Percentiles rank a stretch among this genome's conserved stretches.
Evolutionary conservation across 768 basidiomycete species (phyloP).

Genomic region (Tylopilus vinaceipallidus): DNA sequence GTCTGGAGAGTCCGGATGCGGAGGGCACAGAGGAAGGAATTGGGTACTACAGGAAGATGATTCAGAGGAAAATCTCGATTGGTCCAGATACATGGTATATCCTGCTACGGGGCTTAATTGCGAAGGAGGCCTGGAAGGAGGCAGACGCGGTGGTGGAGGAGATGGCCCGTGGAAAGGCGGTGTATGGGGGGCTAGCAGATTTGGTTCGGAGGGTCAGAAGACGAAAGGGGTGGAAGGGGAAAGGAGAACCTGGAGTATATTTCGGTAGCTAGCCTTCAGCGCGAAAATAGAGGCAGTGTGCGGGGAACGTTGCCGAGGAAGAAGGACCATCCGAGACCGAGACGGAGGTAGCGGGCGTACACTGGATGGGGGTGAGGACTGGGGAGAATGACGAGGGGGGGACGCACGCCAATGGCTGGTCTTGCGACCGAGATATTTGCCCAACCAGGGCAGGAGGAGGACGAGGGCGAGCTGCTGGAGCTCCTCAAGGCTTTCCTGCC

Average conservation of each 20-base stretch:
- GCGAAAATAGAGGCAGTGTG: constrained; percentile 15
- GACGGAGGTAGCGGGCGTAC: constrained; percentile 64
- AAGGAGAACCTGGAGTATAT: constrained; percentile 30
- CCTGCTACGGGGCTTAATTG: constrained; percentile 61
- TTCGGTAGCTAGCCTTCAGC: constrained; percentile 17
- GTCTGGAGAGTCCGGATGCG: constrained; percentile 49
- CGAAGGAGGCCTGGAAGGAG: constrained; percentile 55
- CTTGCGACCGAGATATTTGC: constrained; percentile 84
- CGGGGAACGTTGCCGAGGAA: constrained; percentile 43
- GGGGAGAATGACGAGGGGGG: constrained; percentile 1
- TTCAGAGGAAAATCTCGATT: constrained; percentile 42
- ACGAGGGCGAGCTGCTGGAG: constrained; percentile 77
- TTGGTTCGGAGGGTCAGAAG: constrained; percentile 51
- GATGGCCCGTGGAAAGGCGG: constrained; percentile 51
- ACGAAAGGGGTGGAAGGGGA: constrained; percentile 33
- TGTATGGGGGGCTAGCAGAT: constrained; percentile 42
- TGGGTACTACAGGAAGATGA: constrained; percentile 62
- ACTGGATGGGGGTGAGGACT: constrained; percentile 40
- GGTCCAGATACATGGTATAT: constrained; percentile 76
- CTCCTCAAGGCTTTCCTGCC: constrained; percentile 88
- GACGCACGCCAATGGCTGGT: constrained; percentile 84
- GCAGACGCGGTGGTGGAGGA: constrained; percentile 61
- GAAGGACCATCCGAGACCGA: constrained; percentile 65
- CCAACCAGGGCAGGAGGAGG: constrained; percentile 81
- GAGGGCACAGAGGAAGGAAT: constrained; percentile 56